Conservation (phyloP, 768 basidiomycete species). For the Agaricus sinodeliciosus region DNA sequence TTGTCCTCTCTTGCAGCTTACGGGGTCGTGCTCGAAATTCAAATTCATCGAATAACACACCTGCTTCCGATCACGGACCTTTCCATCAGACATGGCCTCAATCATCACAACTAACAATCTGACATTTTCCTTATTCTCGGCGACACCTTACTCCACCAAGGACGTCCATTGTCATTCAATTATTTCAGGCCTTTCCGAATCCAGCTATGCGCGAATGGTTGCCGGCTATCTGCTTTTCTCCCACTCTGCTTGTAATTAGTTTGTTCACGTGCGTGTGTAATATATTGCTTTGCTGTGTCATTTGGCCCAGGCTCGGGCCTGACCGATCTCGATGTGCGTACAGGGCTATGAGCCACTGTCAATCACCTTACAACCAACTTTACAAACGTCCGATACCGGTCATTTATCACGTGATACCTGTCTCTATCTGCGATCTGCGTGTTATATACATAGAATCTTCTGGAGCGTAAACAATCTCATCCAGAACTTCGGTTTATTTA, state of each 20-base stretch:
- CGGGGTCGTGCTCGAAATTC: not conserved
- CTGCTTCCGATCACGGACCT: not conserved
- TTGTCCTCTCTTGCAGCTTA: not conserved
- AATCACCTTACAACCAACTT: too few species aligned
- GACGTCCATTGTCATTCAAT: not conserved
- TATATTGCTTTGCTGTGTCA: not conserved
- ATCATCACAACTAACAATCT: not conserved
- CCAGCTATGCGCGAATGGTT: not conserved
- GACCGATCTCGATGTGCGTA: too few species aligned
- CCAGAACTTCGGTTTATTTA: too few species aligned
- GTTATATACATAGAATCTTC: too few species aligned
- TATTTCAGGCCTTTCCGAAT: not conserved
- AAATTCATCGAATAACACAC: not conserved
- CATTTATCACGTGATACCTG: too few species aligned
- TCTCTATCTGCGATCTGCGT: too few species aligned
- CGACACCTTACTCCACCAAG: conserved; percentile 2
- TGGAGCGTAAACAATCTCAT: too few species aligned
- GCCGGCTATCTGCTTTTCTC: not conserved
- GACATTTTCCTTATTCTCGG: not conserved
- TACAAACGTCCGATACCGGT: too few species aligned
- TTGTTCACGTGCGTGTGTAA: conserved; percentile 6
- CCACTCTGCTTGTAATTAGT: conserved; percentile 1
- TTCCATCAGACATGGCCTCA: not conserved
- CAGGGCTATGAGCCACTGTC: too few species aligned
- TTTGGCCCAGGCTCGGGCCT: too few species aligned